Conservation (phyloP, 108 stramenopile genomes). For the Cyclotella sp. region DNA sequence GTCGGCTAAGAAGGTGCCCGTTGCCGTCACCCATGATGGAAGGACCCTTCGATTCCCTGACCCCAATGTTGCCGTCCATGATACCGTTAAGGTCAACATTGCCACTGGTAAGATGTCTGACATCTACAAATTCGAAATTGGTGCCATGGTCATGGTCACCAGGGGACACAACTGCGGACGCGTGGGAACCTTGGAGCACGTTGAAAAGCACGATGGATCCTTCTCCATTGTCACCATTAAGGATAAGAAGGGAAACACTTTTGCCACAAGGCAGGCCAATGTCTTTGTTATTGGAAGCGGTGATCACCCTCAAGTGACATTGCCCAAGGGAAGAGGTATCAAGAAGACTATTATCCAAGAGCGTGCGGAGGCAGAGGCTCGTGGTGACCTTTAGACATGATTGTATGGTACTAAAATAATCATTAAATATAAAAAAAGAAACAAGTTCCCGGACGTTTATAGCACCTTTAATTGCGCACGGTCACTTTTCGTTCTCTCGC, state of each 20-base stretch:
- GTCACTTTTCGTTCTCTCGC: too few species aligned
- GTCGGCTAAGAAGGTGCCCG: constrained; percentile 95
- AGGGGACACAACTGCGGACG: constrained; percentile 97
- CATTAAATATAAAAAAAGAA: constrained; percentile 2
- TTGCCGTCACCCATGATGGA: constrained; percentile 99
- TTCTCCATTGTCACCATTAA: constrained; percentile 98
- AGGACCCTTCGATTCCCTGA: constrained; percentile 99
- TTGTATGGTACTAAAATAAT: neutral
- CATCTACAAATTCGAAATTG: constrained; percentile 96
- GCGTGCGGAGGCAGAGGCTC: constrained; percentile 86
- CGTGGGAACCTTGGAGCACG: constrained; percentile 94
- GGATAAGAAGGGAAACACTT: constrained; percentile 96
- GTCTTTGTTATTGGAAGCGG: constrained; percentile 96
- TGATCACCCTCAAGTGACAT: constrained; percentile 87
- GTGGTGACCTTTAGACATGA: constrained; percentile 67
- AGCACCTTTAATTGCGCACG: too few species aligned
- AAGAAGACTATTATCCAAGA: constrained; percentile 99
- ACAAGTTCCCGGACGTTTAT: neutral
- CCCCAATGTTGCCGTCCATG: constrained; percentile 98
- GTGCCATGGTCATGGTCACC: constrained; percentile 96
- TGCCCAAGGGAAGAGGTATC: constrained; percentile 99
- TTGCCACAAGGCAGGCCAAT: constrained; percentile 96
- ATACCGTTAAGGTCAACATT: constrained; percentile 97
- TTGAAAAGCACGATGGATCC: constrained; percentile 98
- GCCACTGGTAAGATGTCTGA: constrained; percentile 95